A percentile compares a stretch with the other conserved stretches of the same genome.
phyloP scores from a whole-genome alignment of 2,329 filamentous ascomycete genomes.

The Sclerotinia borealis region DNA sequence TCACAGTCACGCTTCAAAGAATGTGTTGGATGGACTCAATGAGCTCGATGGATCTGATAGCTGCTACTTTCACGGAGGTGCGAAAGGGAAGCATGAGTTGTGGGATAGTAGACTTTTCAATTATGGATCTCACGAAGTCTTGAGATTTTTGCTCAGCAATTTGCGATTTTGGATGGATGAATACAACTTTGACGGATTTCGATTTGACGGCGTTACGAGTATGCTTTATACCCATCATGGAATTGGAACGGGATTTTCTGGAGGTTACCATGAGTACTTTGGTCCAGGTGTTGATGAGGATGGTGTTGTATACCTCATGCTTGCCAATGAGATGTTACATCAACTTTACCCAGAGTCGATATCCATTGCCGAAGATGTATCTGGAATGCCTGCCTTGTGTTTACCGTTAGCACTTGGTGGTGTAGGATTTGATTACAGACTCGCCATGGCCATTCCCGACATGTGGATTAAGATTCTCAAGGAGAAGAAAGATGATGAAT shows the following conservation, averaged over 20 bases:
- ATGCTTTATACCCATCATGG: slow-evolving; percentile 97
- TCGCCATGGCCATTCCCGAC: slow-evolving; percentile 96
- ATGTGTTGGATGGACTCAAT: slow-evolving; percentile 90
- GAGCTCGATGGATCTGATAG: slow-evolving; percentile 94
- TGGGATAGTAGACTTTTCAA: slow-evolving; percentile 98
- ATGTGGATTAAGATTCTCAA: slow-evolving; percentile 99
- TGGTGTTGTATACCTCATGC: slow-evolving; percentile 87
- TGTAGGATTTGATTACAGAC: slow-evolving; percentile 92
- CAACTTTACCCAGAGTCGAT: slow-evolving; percentile 80
- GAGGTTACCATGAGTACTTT: slow-evolving; percentile 98
- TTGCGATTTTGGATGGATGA: slow-evolving; percentile 99
- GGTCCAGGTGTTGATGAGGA: slow-evolving; percentile 85
- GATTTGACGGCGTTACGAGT: slow-evolving; percentile 96
- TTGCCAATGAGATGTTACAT: slow-evolving; percentile 95
- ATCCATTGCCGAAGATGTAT: slow-evolving; percentile 94
- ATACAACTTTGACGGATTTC: slow-evolving; percentile 93
- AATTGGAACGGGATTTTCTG: slow-evolving; percentile 96
- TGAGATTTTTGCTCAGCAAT: slow-evolving; percentile 94
- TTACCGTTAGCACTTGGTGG: slow-evolving; percentile 79
- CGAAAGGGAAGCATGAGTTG: slow-evolving; percentile 78
- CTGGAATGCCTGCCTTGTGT: slow-evolving; percentile 96
- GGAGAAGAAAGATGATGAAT: slow-evolving; percentile 77
- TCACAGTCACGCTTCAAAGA: slow-evolving; percentile 97
- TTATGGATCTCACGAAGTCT: slow-evolving; percentile 88
- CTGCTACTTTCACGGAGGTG: slow-evolving; percentile 88